Evolutionary conservation across 2,329 filamentous ascomycete genomes (phyloP).

Genomic region (Xenoacremonium recifei): DNA sequence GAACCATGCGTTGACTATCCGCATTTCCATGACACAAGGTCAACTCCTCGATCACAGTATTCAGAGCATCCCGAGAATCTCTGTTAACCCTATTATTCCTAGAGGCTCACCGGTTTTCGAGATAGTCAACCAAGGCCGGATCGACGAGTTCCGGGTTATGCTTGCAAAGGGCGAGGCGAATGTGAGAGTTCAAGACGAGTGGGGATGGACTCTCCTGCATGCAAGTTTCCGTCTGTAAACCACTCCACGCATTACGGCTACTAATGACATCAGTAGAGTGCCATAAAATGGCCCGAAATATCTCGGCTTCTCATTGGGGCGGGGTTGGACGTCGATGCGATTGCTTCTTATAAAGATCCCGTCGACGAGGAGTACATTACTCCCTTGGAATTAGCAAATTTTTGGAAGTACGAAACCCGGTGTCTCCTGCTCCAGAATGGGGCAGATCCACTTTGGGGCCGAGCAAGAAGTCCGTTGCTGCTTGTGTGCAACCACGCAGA

Average conservation of each 20-base stretch:
- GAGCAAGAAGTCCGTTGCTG: no score
- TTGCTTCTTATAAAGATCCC: no score
- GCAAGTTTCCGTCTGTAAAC: no score
- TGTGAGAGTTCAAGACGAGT: conserved; percentile 12
- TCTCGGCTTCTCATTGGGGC: conserved; percentile 14
- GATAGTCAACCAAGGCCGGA: conserved; percentile 3
- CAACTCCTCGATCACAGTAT: conserved; percentile 14
- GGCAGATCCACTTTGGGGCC: no score
- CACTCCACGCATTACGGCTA: no score
- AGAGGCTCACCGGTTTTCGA: conserved; percentile 6
- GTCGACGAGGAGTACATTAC: no score
- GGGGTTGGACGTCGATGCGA: conserved; percentile 14
- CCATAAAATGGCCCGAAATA: conserved; percentile 4
- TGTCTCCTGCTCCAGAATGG: no score
- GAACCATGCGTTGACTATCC: background rate
- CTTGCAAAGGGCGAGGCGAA: conserved; percentile 7
- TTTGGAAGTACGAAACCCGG: no score
- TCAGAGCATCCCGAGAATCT: conserved; percentile 14
- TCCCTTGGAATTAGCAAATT: no score
- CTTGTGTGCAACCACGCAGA: no score
- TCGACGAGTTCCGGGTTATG: conserved; percentile 2
- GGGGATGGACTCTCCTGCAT: conserved; percentile 11
- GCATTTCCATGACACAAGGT: conserved; percentile 10
- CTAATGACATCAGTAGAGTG: no score
- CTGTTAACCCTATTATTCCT: conserved; percentile 7